phyloP scores from a whole-genome alignment of 1,284 basidiomycete genomes.

The Kwoniella shivajii region DNA sequence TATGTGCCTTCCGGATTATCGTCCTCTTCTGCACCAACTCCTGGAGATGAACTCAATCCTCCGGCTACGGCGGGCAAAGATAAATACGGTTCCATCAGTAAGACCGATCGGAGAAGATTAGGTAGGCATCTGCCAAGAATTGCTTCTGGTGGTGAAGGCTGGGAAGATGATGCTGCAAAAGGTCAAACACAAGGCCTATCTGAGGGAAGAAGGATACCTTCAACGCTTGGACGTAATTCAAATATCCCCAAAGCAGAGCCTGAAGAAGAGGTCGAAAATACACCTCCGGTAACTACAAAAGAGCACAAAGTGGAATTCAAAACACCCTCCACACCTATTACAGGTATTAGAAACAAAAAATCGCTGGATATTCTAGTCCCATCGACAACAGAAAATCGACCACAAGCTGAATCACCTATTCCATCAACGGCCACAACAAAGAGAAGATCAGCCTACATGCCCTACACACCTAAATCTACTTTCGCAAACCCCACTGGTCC shows the following conservation, averaged over 20 bases:
- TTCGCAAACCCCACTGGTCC: conserved; percentile 18
- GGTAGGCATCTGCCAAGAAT: conserved; percentile 55
- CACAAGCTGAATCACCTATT: conserved; percentile 10
- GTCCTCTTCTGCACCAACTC: conserved; percentile 9
- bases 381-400: conserved; percentile 27
- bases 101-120: conserved; percentile 46
- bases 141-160: conserved; percentile 51
- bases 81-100: conserved; percentile 47
- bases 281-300: conserved; percentile 2
- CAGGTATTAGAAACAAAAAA: conserved; percentile 4
- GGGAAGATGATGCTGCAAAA: conserved; percentile 34
- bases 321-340: not conserved
- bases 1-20: conserved; percentile 36
- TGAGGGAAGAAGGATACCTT: conserved; percentile 23
- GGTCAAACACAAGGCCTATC: conserved; percentile 17
- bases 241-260: conserved; percentile 1
- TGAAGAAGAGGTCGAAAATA: conserved; percentile 13
- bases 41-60: not conserved
- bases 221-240: conserved; percentile 27
- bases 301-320: conserved; percentile 6
- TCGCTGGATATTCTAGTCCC: conserved; percentile 32
- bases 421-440: conserved; percentile 29
- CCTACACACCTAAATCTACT: conserved; percentile 30
- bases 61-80: conserved; percentile 20
- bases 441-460: conserved; percentile 30